Conservation (phyloP, 495 filamentous ascomycete genomes). For the Aspergillus conjunctus region DNA sequence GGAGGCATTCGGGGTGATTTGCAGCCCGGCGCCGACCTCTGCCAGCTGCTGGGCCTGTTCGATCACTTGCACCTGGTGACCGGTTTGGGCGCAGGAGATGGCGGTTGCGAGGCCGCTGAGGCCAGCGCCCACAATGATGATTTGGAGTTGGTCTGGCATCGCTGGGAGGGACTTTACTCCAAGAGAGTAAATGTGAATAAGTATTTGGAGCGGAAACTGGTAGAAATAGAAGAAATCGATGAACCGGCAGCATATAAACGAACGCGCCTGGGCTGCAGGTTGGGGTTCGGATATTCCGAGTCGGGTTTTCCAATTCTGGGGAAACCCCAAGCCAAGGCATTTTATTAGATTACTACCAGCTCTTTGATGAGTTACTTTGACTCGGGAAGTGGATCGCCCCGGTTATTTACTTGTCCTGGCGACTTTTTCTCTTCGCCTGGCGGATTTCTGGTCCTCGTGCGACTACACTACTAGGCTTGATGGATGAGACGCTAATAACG, state of each 20-base stretch:
- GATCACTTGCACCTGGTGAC: conserved; percentile 63
- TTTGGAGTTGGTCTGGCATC: conserved; percentile 26
- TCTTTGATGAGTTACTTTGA: no score
- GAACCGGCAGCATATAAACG: neutral
- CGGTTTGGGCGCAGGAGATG: conserved; percentile 59
- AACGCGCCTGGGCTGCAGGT: neutral
- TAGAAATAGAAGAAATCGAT: neutral
- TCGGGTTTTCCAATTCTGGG: neutral
- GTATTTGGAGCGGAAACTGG: neutral
- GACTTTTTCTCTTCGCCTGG: no score
- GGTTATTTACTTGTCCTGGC: no score
- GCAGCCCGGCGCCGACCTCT: conserved; percentile 57
- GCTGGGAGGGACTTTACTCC: neutral
- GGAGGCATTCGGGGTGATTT: conserved; percentile 60
- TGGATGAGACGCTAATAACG: no score
- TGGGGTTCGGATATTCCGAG: neutral
- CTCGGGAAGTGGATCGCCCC: no score
- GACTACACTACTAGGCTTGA: no score
- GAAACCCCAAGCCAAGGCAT: neutral
- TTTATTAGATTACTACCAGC: no score
- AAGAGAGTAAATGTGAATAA: neutral
- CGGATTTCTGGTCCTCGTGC: no score
- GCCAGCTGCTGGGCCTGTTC: conserved; percentile 64
- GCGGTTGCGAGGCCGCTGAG: conserved; percentile 68
- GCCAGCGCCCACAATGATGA: conserved; percentile 42